Base-by-base conservation (phyloP, 805 yeast genomes). In the Yarrowia sp. region DNA sequence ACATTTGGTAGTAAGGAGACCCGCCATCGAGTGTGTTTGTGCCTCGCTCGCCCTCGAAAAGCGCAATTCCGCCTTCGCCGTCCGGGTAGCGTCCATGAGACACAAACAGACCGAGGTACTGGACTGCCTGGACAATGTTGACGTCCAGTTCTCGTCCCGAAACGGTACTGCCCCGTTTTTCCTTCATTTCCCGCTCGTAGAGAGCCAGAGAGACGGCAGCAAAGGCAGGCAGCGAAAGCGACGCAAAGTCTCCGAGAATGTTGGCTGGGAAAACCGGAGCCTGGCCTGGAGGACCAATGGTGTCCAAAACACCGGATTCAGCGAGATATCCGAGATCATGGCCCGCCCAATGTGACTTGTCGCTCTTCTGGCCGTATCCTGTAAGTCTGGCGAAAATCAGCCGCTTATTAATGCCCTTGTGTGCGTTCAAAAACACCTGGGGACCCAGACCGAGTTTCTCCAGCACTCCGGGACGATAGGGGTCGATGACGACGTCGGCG, bases 161-260 rank as follows among this genome's bases (percentile, higher is more conserved):
- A 8, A 39, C 65, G 0, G 43, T 2, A 9, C 20, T 20, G 24
- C 55, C 66, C 1, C 53, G 55, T 10, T 61, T 61, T 36, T 61
- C 66, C 46, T 47, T 61, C 46, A 36, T 36, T 30, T 61, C 66
- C 20, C 61, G 55, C 19, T 49, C 52, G 17, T 42, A 64, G 12
- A 69, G 56, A 13, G 67, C 70, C 44, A 68, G 47, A 17, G 69
- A 38, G 1, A 69, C 40, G 13, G 71, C 67, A 17, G 71, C 65
- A 44, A 65, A 69, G 3, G 68, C 71, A 7, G 71, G 71, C 2
- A 69, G 68, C n/a, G 71, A 44, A 3, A 69, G 49, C 8, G 71
- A 69, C 13, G 71, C 71, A 36, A 69, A 69, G 24, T 69, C 71
- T 8, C 71, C 71, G 17, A 69, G 69, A 38, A 69, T 69, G 38